These are phyloP conservation scores for Sclerotinia nivalis DNA, from an alignment of 2,329 filamentous ascomycete genomes.

Conservation along the genomic window DNA sequence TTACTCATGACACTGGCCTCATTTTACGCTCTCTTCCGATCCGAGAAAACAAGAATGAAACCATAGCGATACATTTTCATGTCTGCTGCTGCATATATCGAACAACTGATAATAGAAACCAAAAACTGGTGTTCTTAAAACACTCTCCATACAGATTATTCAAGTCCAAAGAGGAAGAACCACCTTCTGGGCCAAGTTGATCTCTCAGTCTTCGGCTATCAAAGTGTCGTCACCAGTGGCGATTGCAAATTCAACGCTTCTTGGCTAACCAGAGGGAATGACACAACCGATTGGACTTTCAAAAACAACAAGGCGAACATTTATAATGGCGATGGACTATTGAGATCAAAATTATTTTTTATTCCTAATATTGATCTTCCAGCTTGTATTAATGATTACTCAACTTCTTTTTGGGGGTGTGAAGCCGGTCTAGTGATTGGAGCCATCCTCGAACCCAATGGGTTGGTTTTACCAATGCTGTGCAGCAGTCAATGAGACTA, in stretches of 20 bases:
- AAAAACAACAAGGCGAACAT: no score
- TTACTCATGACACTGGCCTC: neutral
- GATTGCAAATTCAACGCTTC: neutral
- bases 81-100: neutral
- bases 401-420: neutral
- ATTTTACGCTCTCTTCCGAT: neutral
- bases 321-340: neutral
- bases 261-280: neutral
- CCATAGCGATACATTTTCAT: neutral
- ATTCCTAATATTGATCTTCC: neutral
- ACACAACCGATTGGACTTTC: neutral
- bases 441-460: neutral
- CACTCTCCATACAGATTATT: neutral
- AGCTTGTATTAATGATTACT: neutral
- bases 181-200: neutral
- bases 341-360: no score
- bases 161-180: neutral
- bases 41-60: neutral
- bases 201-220: neutral
- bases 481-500: neutral
- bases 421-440: neutral
- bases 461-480: neutral
- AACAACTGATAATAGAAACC: neutral
- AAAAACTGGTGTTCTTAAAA: neutral
- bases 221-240: neutral